Base-by-base conservation (phyloP, 2,329 filamentous ascomycete genomes). In the Penicillium crustosum region DNA sequence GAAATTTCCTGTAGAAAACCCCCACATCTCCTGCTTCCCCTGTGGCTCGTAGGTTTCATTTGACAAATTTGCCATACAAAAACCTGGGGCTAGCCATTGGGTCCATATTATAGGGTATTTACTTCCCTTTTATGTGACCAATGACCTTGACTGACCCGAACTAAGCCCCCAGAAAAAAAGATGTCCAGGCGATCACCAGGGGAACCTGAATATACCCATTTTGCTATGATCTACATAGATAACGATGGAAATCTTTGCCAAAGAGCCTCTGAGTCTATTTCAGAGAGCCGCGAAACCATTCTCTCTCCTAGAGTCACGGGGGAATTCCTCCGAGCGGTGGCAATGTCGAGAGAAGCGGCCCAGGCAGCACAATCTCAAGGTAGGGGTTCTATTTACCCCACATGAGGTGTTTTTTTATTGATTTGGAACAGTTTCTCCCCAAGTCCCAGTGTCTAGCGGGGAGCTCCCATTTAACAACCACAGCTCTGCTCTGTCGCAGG, bases 201-300 rank as follows among this genome's bases (percentile, higher is more conserved):
- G 38, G 64, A 62, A 17, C 54, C 65, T 52, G 56, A 58, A 4
- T 70, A 62, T 52, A 57, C 63, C 8, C 70, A 73, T 53, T 73
- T 68, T 63, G 70, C 70, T 44, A 59, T 73, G 17, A 70, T 73
- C 27, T 73, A 72, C 42, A 66, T 71, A 31, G 69, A 72, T 47
- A 59, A 65, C 29, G 59, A 62, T 49, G 70, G 70, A 6, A 70
- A 72, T 48, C 64, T 73, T 13, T 65, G 69, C 23, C 66, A 72
- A 29, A 64, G 67, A 52, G 64, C 70, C 10, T 73, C 70, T 12
- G 63, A 62, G 1, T 73, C 70, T 8, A 63, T 73, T 33, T 67
- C 65, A 8, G 60, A 67, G 19, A 70, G 64, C 38, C 67, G 65
- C 23, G 64, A 72, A 29, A 56, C 55, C 3, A 68, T 73, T 13